Evolutionary conservation across 257 asterid genomes (phyloP), one percentile per base, ranked within the genome.

Genomic region (Dorcoceras hygrometricum): DNA sequence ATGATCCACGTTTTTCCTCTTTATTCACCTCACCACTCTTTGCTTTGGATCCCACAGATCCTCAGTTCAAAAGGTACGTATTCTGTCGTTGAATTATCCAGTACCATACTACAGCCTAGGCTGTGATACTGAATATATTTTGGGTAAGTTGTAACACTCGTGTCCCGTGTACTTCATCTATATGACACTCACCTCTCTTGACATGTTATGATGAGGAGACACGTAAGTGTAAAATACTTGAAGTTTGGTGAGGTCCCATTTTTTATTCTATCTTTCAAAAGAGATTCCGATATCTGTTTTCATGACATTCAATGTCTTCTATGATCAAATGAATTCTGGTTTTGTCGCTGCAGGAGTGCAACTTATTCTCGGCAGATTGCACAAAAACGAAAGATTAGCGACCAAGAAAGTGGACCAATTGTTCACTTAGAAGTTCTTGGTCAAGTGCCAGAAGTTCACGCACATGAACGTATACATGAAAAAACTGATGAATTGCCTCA

Each of bases 41-140:
- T 67, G 95, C 96, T 51, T 70, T 84, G 84, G 99, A 94, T 81
- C 97, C 99, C 36, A 90, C 99, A 5, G 99, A 93, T 75, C 99
- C 97, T 65, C 94, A 90, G 55, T 93, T 83, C 79, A 90, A 93
- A 84, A 87, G 99, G 99, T 93, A 80, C 63, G 46, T 67, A 12
- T 22, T 20, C 24, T 48, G 22, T 27, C 55, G 5, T 9, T 4
- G 16, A 9, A 18, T n/a, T 7, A 19, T 31, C 1, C 50, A 61
- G 2, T 43, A 43, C 53, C 19, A 43, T 20, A 4, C 19, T 39
- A 4, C 51, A 12, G 51, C 51, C 51, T 39, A 39, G 6, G 0
- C 12, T 16, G 5, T 12, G 50, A 12, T 12, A 39, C 18, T 12
- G n/a, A 36, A 14, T 43, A 43, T n/a, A n/a, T n/a, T n/a, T n/a